These are phyloP conservation scores for Aspergillus uvarum DNA, from an alignment of 2,329 filamentous ascomycete species.

Conservation along the genomic window DNA sequence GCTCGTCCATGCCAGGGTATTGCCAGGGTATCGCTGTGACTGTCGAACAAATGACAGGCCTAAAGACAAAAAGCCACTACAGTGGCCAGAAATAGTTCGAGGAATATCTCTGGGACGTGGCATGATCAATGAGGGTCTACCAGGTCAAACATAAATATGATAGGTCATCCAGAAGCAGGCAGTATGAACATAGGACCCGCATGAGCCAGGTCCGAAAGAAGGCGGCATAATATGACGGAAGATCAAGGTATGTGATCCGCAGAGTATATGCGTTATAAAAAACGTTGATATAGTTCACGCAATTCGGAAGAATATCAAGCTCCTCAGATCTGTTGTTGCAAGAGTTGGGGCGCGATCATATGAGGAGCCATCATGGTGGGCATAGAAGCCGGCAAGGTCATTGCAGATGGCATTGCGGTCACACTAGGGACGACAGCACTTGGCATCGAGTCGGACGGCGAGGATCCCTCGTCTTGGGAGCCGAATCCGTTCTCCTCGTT, in stretches of 20 bases:
- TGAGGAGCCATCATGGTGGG: slow-evolving; percentile 42
- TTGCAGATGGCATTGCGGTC: slow-evolving; percentile 36
- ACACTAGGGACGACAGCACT: slow-evolving; percentile 32
- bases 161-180: not conserved
- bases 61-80: not conserved
- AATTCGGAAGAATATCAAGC: not conserved
- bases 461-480: slow-evolving; percentile 75
- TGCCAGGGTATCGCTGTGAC: not conserved
- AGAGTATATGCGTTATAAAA: not conserved
- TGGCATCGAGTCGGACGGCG: slow-evolving; percentile 46
- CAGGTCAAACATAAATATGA: not conserved
- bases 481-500: slow-evolving; percentile 84
- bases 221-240: not conserved
- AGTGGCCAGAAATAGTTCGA: not conserved
- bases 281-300: not conserved
- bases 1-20: slow-evolving; percentile 3
- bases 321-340: slow-evolving; percentile 44
- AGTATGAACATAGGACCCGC: not conserved
- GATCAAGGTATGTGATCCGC: not conserved
- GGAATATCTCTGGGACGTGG: not conserved
- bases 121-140: not conserved
- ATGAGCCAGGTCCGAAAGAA: not conserved
- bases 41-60: not conserved
- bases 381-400: slow-evolving; percentile 36
- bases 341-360: slow-evolving; percentile 45